These are phyloP conservation scores for Diplogelasinospora grovesii DNA, from an alignment of 495 filamentous ascomycete genomes.

Conservation along the genomic window DNA sequence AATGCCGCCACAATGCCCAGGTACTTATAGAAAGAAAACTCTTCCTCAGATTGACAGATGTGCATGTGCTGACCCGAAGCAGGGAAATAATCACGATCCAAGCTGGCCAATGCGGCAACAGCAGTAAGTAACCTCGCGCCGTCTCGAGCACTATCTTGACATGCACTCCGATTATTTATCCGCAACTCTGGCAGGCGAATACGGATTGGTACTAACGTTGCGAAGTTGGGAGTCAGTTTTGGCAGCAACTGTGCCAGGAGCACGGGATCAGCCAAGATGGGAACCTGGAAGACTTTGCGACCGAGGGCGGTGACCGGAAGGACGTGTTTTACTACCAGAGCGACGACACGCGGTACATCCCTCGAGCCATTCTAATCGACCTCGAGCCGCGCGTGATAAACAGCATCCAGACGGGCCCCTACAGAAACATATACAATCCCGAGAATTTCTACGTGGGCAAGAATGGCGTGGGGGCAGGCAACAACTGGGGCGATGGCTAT, in stretches of 20 bases:
- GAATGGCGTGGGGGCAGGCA: constrained; percentile 85
- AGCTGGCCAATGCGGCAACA: constrained; percentile 98
- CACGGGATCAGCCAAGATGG: constrained; percentile 97
- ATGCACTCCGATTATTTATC: too few relatives aligned
- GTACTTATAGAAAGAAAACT: constrained; percentile 22
- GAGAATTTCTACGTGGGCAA: constrained; percentile 97
- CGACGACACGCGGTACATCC: constrained; percentile 97
- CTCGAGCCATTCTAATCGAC: constrained; percentile 90
- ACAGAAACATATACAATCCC: constrained; percentile 98
- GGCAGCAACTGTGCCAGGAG: constrained; percentile 95
- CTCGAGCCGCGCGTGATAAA: constrained; percentile 87
- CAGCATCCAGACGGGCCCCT: constrained; percentile 82
- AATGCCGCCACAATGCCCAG: constrained; percentile 45
- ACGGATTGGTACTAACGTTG: constrained; percentile 10
- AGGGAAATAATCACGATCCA: constrained; percentile 99
- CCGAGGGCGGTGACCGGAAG: constrained; percentile 93
- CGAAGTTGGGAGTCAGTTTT: constrained; percentile 87
- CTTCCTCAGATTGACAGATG: neutral
- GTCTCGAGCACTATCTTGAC: neutral
- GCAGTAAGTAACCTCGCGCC: constrained; percentile 60
- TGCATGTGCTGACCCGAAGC: neutral
- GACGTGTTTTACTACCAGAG: constrained; percentile 99
- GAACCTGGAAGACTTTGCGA: constrained; percentile 92
- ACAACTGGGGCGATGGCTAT: constrained; percentile 97
- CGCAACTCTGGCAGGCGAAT: neutral